phyloP scores from a whole-genome alignment of 805 yeast species.

The Hanseniaspora thailandica region DNA sequence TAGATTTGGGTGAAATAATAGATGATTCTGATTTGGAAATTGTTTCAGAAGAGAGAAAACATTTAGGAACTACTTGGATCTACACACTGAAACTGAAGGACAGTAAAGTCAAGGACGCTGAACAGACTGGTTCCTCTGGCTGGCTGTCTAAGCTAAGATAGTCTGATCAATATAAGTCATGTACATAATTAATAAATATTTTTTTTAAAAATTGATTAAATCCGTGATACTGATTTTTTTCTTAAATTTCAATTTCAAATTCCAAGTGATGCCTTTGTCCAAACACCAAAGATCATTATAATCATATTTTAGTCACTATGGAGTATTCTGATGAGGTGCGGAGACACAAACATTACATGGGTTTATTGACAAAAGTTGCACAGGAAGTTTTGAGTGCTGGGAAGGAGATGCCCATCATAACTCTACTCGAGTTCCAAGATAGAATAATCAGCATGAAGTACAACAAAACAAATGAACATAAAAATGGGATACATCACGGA shows the following conservation, averaged over 20 bases:
- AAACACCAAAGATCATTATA: too few relatives aligned
- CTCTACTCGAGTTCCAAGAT: background rate
- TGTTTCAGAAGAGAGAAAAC: conserved; percentile 66
- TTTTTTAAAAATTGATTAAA: background rate
- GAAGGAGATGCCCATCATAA: conserved; percentile 12
- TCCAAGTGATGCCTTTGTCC: too few relatives aligned
- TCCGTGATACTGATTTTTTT: background rate
- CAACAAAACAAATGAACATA: conserved; percentile 11
- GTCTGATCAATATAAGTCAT: too few relatives aligned
- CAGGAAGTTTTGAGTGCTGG: conserved; percentile 5
- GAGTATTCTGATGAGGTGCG: background rate
- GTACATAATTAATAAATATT: too few relatives aligned
- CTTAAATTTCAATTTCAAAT: background rate
- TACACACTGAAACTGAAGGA: conserved; percentile 65
- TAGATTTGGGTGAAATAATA: conserved; percentile 80
- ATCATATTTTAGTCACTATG: background rate
- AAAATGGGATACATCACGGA: conserved; percentile 14
- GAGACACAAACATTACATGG: background rate
- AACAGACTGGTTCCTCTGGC: background rate
- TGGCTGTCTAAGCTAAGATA: background rate
- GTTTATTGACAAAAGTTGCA: background rate
- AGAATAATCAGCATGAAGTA: background rate
- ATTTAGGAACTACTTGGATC: conserved; percentile 89
- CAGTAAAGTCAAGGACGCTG: conserved; percentile 36
- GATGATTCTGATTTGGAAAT: conserved; percentile 76